A percentile compares a stretch with the other conserved stretches of the same genome.
phyloP scores from a whole-genome alignment of 1,139 yeast genomes.

The Kodamaea sp. region DNA sequence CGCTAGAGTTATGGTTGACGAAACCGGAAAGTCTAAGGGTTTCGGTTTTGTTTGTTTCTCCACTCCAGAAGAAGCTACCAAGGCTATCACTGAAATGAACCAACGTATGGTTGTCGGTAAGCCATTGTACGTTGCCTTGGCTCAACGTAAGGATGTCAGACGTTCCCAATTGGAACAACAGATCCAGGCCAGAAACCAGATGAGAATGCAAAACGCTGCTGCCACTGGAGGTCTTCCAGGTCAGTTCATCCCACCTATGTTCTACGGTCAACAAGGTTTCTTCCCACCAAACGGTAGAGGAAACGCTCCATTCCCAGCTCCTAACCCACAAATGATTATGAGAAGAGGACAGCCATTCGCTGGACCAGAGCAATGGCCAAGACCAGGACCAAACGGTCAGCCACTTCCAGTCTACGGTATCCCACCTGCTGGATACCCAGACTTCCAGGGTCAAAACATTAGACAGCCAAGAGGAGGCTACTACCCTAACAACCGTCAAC shows the following conservation, averaged over 20 bases:
- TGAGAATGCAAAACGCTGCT: slow-evolving; percentile 96
- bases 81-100: slow-evolving; percentile 98
- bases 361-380: slow-evolving; percentile 69
- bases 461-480: slow-evolving; percentile 42
- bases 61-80: slow-evolving; percentile 97
- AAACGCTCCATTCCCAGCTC: slow-evolving; percentile 80
- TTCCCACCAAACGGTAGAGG: slow-evolving; percentile 83
- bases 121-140: slow-evolving; percentile 98
- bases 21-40: slow-evolving; percentile 93
- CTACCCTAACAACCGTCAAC: slow-evolving; percentile 45
- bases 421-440: slow-evolving; percentile 73
- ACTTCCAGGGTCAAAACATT: slow-evolving; percentile 53
- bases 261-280: slow-evolving; percentile 87
- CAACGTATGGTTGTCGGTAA: slow-evolving; percentile 94
- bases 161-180: slow-evolving; percentile 97
- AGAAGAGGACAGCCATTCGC: slow-evolving; percentile 58
- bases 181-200: slow-evolving; percentile 96
- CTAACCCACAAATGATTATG: slow-evolving; percentile 89
- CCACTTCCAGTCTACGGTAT: slow-evolving; percentile 80
- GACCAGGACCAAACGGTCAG: slow-evolving; percentile 80
- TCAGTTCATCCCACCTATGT: slow-evolving; percentile 94
- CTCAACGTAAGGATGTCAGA: slow-evolving; percentile 98
- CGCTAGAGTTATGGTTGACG: slow-evolving; percentile 96
- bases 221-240: slow-evolving; percentile 89
- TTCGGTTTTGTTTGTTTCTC: slow-evolving; percentile 99